These are phyloP conservation scores for Peterozyma toletana DNA, from an alignment of 805 yeast species.

Conservation along the genomic window DNA sequence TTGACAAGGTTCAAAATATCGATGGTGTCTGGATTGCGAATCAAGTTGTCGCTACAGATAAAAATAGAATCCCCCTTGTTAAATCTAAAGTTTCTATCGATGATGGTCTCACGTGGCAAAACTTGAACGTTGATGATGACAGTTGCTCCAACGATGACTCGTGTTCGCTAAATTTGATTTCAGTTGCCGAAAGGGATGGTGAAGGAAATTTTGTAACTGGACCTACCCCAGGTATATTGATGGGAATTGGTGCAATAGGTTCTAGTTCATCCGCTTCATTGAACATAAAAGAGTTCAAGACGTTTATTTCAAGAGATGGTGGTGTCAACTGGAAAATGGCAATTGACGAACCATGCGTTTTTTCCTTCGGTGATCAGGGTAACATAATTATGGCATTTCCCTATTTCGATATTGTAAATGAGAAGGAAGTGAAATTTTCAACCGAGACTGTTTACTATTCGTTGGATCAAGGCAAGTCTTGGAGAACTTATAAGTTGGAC, in stretches of 20 bases:
- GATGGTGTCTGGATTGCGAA: conserved; percentile 61
- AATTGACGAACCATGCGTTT: conserved; percentile 42
- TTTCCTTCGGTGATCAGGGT: conserved; percentile 73
- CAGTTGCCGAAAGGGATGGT: conserved; percentile 28
- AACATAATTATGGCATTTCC: conserved; percentile 63
- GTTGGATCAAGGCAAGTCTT: conserved; percentile 65
- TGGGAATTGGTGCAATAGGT: conserved; percentile 84
- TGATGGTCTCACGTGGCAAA: conserved; percentile 48
- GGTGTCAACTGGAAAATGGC: conserved; percentile 66
- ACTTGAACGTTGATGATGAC: conserved; percentile 38
- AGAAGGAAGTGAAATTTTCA: conserved; percentile 30
- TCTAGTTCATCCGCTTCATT: conserved; percentile 27
- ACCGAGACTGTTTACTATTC: conserved; percentile 35
- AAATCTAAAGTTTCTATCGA: conserved; percentile 38
- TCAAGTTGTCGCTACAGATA: conserved; percentile 19
- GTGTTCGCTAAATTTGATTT: conserved; percentile 39
- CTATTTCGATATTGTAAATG: conserved; percentile 14
- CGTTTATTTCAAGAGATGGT: conserved; percentile 70
- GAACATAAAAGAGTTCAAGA: conserved; percentile 14
- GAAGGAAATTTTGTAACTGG: conserved; percentile 36
- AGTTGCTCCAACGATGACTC: conserved; percentile 34
- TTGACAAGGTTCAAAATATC: conserved; percentile 39
- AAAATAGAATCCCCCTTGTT: conserved; percentile 17
- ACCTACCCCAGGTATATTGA: conserved; percentile 46
- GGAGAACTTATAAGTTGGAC: conserved; percentile 48